Percentiles rank a stretch among this genome's conserved stretches.
Evolutionary conservation across 1,284 basidiomycete species (phyloP).

Genomic region (Earliella scabrosa): DNA sequence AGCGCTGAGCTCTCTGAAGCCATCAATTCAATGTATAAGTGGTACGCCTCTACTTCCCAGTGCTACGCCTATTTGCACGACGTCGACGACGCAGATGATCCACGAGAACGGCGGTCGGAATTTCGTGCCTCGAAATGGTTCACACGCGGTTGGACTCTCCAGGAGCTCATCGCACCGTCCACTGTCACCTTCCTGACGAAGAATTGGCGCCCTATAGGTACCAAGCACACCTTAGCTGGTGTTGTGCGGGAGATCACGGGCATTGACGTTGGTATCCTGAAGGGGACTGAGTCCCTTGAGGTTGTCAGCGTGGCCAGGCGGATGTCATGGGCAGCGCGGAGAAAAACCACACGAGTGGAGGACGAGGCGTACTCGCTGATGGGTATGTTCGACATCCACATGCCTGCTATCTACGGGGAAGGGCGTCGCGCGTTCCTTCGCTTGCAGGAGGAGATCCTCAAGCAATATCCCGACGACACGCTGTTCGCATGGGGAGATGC

Average conservation of each 20-base stretch:
- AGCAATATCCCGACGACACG: background rate
- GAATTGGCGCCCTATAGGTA: background rate
- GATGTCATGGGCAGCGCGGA: slow-evolving; percentile 3
- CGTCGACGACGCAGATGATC: slow-evolving; percentile 1
- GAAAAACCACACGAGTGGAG: background rate
- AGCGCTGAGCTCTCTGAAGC: no score
- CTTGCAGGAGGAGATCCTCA: slow-evolving; percentile 4
- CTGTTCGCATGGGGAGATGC: slow-evolving; percentile 1
- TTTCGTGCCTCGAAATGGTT: background rate
- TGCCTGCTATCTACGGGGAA: slow-evolving; percentile 4
- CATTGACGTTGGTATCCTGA: background rate
- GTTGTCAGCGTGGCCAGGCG: background rate
- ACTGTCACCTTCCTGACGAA: background rate
- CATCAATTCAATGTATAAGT: no score
- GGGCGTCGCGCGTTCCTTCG: background rate
- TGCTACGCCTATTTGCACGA: slow-evolving; percentile 4
- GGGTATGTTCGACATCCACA: slow-evolving; percentile 6
- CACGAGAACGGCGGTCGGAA: background rate
- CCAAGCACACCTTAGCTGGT: background rate
- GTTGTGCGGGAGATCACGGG: background rate
- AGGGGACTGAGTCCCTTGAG: background rate
- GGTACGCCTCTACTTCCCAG: background rate
- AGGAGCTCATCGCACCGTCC: background rate
- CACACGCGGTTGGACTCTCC: background rate
- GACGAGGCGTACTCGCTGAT: slow-evolving; percentile 4